Base-by-base conservation (phyloP, 78 protist species). In the Polysphondylium violaceum region DNA sequence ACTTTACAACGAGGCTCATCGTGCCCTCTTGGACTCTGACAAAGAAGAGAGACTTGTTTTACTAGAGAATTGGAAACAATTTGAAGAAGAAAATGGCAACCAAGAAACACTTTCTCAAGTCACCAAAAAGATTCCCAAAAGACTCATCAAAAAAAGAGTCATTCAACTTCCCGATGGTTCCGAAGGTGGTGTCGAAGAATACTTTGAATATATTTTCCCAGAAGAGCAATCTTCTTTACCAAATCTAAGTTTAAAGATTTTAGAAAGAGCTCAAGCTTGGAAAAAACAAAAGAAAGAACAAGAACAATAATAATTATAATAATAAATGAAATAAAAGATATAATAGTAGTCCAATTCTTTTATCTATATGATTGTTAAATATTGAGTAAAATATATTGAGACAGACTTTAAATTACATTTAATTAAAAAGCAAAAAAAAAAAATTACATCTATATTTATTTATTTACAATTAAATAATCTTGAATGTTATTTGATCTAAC, bases 181-280 rank as follows among this genome's bases (percentile, higher is more conserved):
- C 33, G 85, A 76, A 31, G 95, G 85, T 17, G 95, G 95, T 3
- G 76, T 85, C 68, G 98, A 97, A 88, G 98, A 97, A 86, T 97
- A 97, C 76, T 94, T 17, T 43, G 97, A 96, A 31, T 96, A 94
- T 73, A 61, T 97, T 17, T 97, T 95, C 87, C 97, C 98, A 14
- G 97, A 92, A 33, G 96, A 95, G 56, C 75, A 83, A 69, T 27
- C 77, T 31, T 25, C 87, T 44, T 53, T 29, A 51, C 89, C 97
- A 12, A 51, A 58, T 17, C n/a, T n/a, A n/a, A 36, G 36, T 38
- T 96, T 95, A 87, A 97, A 97, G 78, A 76, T 96, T 17, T 94
- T 96, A 53, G 97, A 95, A 69, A 92, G 68, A 87, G 98, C 98
- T 40, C 96, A 92, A 41, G 41, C 41, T 83, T 97, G 98, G 98